A percentile compares a stretch with the other conserved stretches of the same genome.
Conservation (phyloP, 2,329 filamentous ascomycete species). For the Xylaria digitata region DNA sequence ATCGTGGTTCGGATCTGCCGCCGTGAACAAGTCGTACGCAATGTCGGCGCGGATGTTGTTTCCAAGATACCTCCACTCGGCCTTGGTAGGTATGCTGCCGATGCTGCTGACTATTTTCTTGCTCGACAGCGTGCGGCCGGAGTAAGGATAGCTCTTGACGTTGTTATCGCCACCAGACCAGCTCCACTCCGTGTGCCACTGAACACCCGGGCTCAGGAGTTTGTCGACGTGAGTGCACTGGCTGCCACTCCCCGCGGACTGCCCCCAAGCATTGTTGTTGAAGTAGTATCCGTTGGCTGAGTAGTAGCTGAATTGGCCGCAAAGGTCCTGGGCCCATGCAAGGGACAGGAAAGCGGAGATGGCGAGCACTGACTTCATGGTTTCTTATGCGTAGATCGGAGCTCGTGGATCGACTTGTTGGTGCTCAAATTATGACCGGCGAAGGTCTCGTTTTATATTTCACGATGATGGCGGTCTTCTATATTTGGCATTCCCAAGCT, state of each 20-base stretch:
- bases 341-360: slow-evolving; percentile 28
- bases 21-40: slow-evolving; percentile 38
- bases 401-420: slow-evolving; percentile 1
- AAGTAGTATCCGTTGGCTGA: slow-evolving; percentile 33
- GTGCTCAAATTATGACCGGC: background rate
- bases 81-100: slow-evolving; percentile 38
- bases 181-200: slow-evolving; percentile 35
- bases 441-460: slow-evolving; percentile 17
- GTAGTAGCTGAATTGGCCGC: slow-evolving; percentile 34
- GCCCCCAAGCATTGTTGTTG: slow-evolving; percentile 39
- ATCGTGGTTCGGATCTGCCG: slow-evolving; percentile 35
- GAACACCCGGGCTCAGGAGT: slow-evolving; percentile 32
- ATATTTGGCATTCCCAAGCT: slow-evolving; percentile 15
- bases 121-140: slow-evolving; percentile 26
- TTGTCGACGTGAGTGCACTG: slow-evolving; percentile 37
- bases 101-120: slow-evolving; percentile 37
- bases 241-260: slow-evolving; percentile 26
- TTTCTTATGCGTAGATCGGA: slow-evolving; percentile 14
- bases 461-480: background rate
- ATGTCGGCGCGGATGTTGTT: slow-evolving; percentile 37
- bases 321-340: slow-evolving; percentile 33
- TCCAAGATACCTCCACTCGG: slow-evolving; percentile 33
- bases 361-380: slow-evolving; percentile 32
- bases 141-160: slow-evolving; percentile 38
- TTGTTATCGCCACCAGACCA: slow-evolving; percentile 37